Percentiles rank a stretch among this genome's conserved stretches.
These are phyloP conservation scores for Lachancea nothofagi DNA, from an alignment of 805 yeast genomes.

Conservation along the genomic window DNA sequence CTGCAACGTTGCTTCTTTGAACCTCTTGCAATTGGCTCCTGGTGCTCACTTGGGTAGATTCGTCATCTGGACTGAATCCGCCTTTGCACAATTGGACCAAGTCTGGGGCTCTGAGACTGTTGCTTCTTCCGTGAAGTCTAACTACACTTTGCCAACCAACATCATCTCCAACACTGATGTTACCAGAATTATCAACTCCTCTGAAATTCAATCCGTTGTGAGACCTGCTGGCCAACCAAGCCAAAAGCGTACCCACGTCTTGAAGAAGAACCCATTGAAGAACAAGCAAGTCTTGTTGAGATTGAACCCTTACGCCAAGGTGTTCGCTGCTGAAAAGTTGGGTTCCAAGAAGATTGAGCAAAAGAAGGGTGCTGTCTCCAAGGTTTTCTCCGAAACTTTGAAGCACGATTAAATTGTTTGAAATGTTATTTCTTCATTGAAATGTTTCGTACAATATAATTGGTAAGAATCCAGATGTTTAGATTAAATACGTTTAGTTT, in stretches of 20 bases:
- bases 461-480: no score
- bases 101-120: conserved; percentile 93
- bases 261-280: conserved; percentile 99
- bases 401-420: conserved; percentile 53
- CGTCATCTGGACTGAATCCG: conserved; percentile 99
- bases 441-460: no score
- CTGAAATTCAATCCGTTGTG: conserved; percentile 96
- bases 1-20: conserved; percentile 83
- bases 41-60: conserved; percentile 99
- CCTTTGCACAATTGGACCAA: conserved; percentile 92
- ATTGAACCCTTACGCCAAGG: conserved; percentile 99
- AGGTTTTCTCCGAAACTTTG: conserved; percentile 62
- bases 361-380: conserved; percentile 64
- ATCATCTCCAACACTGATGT: conserved; percentile 93
- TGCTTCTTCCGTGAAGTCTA: conserved; percentile 69
- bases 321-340: conserved; percentile 84
- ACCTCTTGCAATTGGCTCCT: conserved; percentile 98
- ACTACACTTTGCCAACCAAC: conserved; percentile 91
- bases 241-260: conserved; percentile 90
- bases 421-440: no score
- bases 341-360: conserved; percentile 75
- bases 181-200: conserved; percentile 95
- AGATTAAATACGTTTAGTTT: no score
- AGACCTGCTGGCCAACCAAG: conserved; percentile 93
- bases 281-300: conserved; percentile 97